Base-by-base conservation (phyloP, 108 stramenopile species). In the Hondaea fermentalgiana region DNA sequence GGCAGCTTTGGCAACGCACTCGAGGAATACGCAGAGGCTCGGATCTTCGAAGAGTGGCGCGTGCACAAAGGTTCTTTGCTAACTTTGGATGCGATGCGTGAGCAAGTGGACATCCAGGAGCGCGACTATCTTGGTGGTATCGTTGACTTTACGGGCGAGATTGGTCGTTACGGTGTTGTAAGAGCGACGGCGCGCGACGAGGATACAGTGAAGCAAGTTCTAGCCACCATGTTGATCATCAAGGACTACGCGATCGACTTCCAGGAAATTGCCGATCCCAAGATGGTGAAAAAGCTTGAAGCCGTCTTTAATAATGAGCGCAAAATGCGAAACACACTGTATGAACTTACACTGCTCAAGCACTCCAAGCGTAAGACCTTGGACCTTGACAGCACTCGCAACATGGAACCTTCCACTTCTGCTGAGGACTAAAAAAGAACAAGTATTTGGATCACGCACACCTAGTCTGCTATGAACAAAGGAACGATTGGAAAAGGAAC, bases 81-180 rank as follows among this genome's bases (percentile, higher is more conserved):
- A 35, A 49, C 64, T 16, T 72, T 71, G 8, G 88, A 92, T 16
- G 88, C 87, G 5, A 72, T 97, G 76, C 76, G 45, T 16, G 49
- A 83, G 44, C 44, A 64, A 8, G 87, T 96, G 5, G 91, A 93
- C 57, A 90, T 94, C 6, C 87, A 23, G 44, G 72, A 76, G 59
- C 95, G 94, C 71, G 97, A 97, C 60, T 98, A 98, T 88, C 91
- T 98, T 5, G 98, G 98, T 12, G 98, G 97, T 2, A 49, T 98
- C n/a, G 96, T 97, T 57, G 98, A 99, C 90, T 90, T 99, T 25
- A 97, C 97, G 10, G 98, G 98, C 10, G 98, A 99, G 90, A 92
- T 99, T 58, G 97, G 97, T 29, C 90, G 98, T n/a, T 96, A 92
- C 88, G 97, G 96, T 12, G 97, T 99, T 28, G 92, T 94, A 19